Conservation (phyloP, 2,329 filamentous ascomycete genomes). For the Clathrospora elynae region DNA sequence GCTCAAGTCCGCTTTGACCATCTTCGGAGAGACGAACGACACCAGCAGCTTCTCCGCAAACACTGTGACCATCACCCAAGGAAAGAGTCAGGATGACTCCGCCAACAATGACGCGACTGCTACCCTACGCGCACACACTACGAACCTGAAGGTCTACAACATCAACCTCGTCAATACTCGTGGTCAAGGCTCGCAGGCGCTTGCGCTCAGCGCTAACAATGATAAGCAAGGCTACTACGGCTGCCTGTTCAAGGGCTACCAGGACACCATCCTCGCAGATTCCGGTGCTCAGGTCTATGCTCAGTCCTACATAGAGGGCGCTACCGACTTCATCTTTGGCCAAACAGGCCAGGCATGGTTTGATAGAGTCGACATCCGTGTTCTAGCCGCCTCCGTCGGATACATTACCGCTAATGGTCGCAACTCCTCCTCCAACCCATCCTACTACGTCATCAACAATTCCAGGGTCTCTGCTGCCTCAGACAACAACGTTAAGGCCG, state of each 20-base stretch:
- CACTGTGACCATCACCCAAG: constrained; percentile 61
- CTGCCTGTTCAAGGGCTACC: constrained; percentile 60
- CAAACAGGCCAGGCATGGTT: constrained; percentile 59
- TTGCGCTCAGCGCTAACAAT: constrained; percentile 60
- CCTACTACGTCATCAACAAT: constrained; percentile 63
- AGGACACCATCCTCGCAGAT: constrained; percentile 57
- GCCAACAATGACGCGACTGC: constrained; percentile 60
- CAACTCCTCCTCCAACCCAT: constrained; percentile 40
- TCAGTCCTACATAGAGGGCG: constrained; percentile 62
- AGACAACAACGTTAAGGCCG: constrained; percentile 47
- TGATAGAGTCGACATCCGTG: constrained; percentile 56
- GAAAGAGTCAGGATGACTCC: constrained; percentile 54
- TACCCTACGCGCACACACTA: constrained; percentile 56
- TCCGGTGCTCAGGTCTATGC: constrained; percentile 62
- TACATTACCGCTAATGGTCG: constrained; percentile 49
- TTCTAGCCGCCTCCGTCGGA: constrained; percentile 50
- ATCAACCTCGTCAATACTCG: constrained; percentile 58
- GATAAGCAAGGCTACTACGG: constrained; percentile 63
- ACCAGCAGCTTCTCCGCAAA: constrained; percentile 58
- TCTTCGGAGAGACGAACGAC: constrained; percentile 65
- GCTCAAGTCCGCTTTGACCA: constrained; percentile 57
- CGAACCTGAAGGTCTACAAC: constrained; percentile 66
- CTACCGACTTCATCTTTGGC: constrained; percentile 66
- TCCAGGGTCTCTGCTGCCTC: constrained; percentile 53
- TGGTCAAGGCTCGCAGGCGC: constrained; percentile 57